Evolutionary conservation across 345 rosid species (phyloP).

Genomic region (Eucalyptus paniculata): DNA sequence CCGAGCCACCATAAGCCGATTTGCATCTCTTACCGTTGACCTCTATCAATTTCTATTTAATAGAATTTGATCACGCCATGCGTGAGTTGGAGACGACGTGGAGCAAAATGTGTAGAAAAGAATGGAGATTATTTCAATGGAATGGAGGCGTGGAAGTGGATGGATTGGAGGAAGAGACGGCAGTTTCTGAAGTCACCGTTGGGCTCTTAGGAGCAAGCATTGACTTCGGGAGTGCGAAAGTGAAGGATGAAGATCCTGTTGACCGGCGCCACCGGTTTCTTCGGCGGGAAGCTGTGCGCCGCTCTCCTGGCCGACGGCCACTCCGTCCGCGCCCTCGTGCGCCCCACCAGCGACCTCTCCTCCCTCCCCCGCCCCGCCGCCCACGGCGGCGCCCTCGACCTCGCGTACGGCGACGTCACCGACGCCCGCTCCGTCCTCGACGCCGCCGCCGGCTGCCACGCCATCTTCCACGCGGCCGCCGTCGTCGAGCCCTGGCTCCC

Average conservation of each 20-base stretch:
- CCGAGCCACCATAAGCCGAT: background rate
- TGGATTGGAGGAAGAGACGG: background rate
- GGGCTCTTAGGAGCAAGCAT: background rate
- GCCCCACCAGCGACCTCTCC: conserved; percentile 74
- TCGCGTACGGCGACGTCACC: conserved; percentile 76
- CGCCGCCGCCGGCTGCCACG: conserved; percentile 58
- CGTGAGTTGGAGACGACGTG: background rate
- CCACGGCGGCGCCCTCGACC: conserved; percentile 14
- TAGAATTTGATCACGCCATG: background rate
- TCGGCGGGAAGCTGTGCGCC: conserved; percentile 74
- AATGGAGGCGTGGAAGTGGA: background rate
- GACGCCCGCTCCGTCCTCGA: conserved; percentile 44
- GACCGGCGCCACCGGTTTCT: conserved; percentile 79
- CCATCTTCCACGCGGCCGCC: conserved; percentile 83
- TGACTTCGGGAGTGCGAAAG: background rate
- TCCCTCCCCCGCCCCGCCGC: conserved; percentile 19
- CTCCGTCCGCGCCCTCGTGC: conserved; percentile 69
- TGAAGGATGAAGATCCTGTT: conserved; percentile 40
- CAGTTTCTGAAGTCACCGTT: background rate
- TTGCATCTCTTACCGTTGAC: background rate
- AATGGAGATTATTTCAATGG: background rate
- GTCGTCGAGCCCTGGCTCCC: conserved; percentile 92
- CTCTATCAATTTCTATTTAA: background rate
- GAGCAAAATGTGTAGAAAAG: background rate
- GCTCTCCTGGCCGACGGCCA: conserved; percentile 48